phyloP scores from a whole-genome alignment of 345 rosid species.

The Rhodamnia argentea region DNA sequence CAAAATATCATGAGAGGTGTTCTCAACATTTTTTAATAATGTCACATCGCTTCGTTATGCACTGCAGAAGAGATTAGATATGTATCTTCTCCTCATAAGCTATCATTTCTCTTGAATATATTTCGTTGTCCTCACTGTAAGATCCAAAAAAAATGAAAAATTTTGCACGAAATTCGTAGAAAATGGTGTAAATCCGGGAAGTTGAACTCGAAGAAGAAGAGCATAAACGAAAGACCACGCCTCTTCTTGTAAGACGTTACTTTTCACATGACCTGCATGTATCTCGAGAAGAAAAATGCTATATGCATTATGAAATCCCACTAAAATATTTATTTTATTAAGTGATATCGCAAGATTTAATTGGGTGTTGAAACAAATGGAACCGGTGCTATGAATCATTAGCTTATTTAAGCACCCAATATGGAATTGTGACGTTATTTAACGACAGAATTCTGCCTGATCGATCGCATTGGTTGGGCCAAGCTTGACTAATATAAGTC shows the following conservation, averaged over 20 bases:
- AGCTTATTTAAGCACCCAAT: background rate
- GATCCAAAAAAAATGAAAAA: background rate
- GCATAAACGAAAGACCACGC: no score
- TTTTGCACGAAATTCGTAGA: background rate
- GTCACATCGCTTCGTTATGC: background rate
- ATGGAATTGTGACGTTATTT: background rate
- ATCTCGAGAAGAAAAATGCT: background rate
- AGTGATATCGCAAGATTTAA: background rate
- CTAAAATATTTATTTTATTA: background rate
- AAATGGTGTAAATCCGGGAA: background rate
- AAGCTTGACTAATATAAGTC: background rate
- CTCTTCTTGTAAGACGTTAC: background rate
- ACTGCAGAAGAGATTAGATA: background rate
- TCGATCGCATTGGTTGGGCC: background rate
- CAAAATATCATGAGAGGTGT: background rate
- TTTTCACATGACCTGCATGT: background rate
- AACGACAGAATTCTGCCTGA: background rate
- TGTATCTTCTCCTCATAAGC: background rate
- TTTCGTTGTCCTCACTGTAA: background rate
- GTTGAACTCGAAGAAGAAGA: background rate
- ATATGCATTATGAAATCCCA: background rate
- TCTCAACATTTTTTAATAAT: background rate
- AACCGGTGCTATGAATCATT: background rate
- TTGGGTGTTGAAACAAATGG: background rate
- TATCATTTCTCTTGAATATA: background rate